These are phyloP conservation scores for Emericellopsis atlantica DNA, from an alignment of 2,329 filamentous ascomycete species.

Conservation along the genomic window DNA sequence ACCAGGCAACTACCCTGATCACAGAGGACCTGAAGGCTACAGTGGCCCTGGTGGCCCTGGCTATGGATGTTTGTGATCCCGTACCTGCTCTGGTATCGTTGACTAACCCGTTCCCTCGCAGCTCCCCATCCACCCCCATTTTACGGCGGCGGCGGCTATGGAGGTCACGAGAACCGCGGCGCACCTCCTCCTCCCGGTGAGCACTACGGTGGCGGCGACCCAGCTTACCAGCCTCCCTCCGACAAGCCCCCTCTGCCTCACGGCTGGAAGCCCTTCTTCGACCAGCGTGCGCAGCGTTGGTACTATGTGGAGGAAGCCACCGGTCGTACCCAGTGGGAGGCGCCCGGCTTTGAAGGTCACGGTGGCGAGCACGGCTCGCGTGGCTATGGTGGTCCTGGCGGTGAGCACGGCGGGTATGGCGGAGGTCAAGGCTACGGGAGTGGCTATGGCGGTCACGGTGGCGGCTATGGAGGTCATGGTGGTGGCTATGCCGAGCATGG, in stretches of 20 bases:
- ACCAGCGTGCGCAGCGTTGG: slow-evolving; percentile 46
- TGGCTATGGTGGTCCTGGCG: slow-evolving; percentile 11
- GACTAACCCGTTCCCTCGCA: not conserved
- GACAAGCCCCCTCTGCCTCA: slow-evolving; percentile 37
- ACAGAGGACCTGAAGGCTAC: not conserved
- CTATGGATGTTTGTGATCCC: not conserved
- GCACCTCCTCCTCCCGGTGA: slow-evolving; percentile 4
- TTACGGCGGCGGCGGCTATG: slow-evolving; percentile 1
- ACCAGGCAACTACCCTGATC: not conserved
- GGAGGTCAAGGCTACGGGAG: slow-evolving; percentile 7
- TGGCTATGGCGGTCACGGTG: slow-evolving; percentile 8
- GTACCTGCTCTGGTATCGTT: too few relatives aligned
- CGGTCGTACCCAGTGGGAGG: slow-evolving; percentile 52
- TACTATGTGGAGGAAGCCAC: slow-evolving; percentile 52
- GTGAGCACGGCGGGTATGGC: slow-evolving; percentile 5
- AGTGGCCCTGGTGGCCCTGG: not conserved
- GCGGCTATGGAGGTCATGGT: not conserved
- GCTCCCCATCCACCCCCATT: not conserved
- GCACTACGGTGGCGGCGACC: slow-evolving; percentile 9
- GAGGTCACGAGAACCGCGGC: not conserved
- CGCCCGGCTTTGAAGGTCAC: slow-evolving; percentile 23
- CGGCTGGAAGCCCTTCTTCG: slow-evolving; percentile 53
- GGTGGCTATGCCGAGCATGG: slow-evolving; percentile 8
- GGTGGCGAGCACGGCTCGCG: slow-evolving; percentile 6
- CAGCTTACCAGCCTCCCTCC: slow-evolving; percentile 19